Conservation (phyloP, 2,329 filamentous ascomycete genomes). For the Thyridium curvatum region DNA sequence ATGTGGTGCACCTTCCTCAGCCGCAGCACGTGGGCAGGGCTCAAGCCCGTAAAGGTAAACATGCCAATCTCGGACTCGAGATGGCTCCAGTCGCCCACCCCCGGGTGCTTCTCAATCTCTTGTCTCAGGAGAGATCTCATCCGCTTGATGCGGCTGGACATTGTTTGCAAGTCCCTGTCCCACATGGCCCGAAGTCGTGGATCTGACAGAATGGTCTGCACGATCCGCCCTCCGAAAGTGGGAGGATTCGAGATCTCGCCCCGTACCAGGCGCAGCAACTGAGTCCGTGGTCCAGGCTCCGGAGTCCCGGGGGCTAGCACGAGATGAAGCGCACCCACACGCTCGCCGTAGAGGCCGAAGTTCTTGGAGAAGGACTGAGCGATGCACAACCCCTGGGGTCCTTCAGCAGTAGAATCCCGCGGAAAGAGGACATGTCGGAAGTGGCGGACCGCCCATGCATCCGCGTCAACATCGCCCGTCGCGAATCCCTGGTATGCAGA, state of each 20-base stretch:
- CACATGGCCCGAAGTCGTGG: too few species aligned
- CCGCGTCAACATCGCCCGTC: slow-evolving; percentile 19
- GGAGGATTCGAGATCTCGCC: not conserved
- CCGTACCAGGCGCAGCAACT: slow-evolving; percentile 7
- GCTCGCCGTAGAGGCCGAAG: slow-evolving; percentile 26
- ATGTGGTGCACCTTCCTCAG: slow-evolving; percentile 19
- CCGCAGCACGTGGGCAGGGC: too few species aligned
- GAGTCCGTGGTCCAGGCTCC: too few species aligned
- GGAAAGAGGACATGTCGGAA: slow-evolving; percentile 13
- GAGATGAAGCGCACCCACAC: slow-evolving; percentile 19
- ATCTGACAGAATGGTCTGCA: too few species aligned
- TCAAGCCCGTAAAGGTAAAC: slow-evolving; percentile 13
- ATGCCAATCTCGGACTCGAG: slow-evolving; percentile 1
- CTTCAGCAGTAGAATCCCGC: slow-evolving; percentile 31
- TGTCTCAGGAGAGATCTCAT: too few species aligned
- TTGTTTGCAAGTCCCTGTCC: too few species aligned
- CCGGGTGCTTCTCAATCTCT: too few species aligned
- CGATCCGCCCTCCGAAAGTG: not conserved
- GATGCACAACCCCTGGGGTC: slow-evolving; percentile 41
- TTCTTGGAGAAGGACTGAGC: slow-evolving; percentile 52
- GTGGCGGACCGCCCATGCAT: slow-evolving; percentile 21
- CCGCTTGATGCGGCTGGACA: too few species aligned
- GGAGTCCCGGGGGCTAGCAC: too few species aligned
- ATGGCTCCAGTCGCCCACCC: too few species aligned
- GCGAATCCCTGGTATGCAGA: slow-evolving; percentile 24